Evolutionary conservation across 306 rosid species (phyloP), one percentile per base, ranked within the genome.

Genomic region (Gastrolobium villosum): DNA sequence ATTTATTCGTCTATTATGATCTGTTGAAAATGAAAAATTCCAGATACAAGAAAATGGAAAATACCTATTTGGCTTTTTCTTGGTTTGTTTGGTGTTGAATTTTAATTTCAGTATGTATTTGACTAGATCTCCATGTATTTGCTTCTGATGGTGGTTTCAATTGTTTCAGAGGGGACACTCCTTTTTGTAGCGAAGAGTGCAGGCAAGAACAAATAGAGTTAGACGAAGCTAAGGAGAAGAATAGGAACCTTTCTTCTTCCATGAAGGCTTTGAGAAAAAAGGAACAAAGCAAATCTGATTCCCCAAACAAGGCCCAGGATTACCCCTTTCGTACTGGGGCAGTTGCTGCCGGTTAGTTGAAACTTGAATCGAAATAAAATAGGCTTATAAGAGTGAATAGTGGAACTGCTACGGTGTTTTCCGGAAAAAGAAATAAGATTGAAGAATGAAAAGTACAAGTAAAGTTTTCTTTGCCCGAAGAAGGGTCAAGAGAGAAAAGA

Each of bases 101-200:
- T 64, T 3, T 2, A 6, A 1, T 59, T 15, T 39, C 1, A 10
- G 53, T 2, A 10, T 34, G 39, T 10, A 15, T 9, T 37, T 28
- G 45, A 14, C 14, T 31, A 4, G 43, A 53, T 83, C 9, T 41
- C 0, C 11, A 0, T 14, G 37, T 10, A 0, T 36, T 14, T 56
- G 40, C 0, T 10, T 73, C 77, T 76, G 77, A 65, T 68, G 13
- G 15, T 2, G 11, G 6, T 34, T 41, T 26, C 1, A 6, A 10
- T 41, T 65, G 59, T 53, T 84, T 66, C 96, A 95, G 99, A 86
- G 99, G 98, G 31, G 99, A 95, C 57, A 88, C 90, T 1, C 99
- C 99, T 10, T 95, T 95, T 79, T 95, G 99, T 35, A 95, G 97
- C 52, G 97, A 88, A 77, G 98, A 93, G 74, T 95, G 99, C 66